Base-by-base conservation (phyloP, 2,329 filamentous ascomycete genomes). In the Paecilomyces fulvus region DNA sequence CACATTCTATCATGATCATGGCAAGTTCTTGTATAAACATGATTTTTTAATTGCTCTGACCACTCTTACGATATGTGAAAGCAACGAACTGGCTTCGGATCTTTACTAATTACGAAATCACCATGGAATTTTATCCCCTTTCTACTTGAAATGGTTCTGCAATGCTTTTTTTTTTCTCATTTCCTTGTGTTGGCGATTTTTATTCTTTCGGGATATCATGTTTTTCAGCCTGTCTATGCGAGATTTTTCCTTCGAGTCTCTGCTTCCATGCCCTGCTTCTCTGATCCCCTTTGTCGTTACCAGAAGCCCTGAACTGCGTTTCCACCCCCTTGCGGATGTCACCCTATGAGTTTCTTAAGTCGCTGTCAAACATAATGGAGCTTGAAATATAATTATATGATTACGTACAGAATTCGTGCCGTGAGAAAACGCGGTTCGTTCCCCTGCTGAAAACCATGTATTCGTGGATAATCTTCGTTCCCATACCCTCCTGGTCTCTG, bases 1-100 rank as follows among this genome's bases (percentile, higher is more conserved):
- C 33, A 11, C 11, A 20, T 31, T 52, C 30, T 28, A 59, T 56
- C 56, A 65, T 53, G 64, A 65, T 52, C 61, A 56, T 59, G 46
- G 21, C 56, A 60, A 60, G n/a, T 48, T 49, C 56, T 60, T 50
- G 58, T 64, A 59, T 54, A 49, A 49, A 49, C 14, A 49, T 43
- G 37, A 43, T 43, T 43, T 43, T 43, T 20, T n/a, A 43, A 43
- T 20, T 17, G 17, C 14, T 10, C 14, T 52, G 21, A 21, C 28
- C 21, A 11, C 10, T 31, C 50, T 30, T 31, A 25, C 30, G 25
- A 52, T 52, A 52, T 30, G 37, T n/a, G n/a, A 43, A 43, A n/a
- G n/a, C 5, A 43, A 43, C 17, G 37, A 43, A 43, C n/a, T n/a
- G n/a, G n/a, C 37, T 43, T 43, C 14, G 37, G n/a, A n/a, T 17